These are phyloP conservation scores for Camellia lanceoleosa DNA, from an alignment of 148 eudicot genomes.

Conservation along the genomic window DNA sequence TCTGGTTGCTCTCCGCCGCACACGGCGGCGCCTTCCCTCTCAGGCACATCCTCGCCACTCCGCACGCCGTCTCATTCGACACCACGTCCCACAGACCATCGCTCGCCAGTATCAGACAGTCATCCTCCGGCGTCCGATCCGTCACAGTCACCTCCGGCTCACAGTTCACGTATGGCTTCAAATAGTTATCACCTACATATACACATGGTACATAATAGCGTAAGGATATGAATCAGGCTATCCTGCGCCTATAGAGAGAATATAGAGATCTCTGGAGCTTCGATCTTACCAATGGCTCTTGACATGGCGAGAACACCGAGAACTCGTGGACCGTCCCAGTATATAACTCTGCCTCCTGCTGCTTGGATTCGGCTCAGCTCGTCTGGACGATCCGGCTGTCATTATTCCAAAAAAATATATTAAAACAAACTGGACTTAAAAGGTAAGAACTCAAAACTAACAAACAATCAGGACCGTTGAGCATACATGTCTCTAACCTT, in stretches of 20 bases:
- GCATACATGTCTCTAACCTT: conserved; percentile 36
- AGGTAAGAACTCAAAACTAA: neutral
- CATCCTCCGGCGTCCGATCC: conserved; percentile 60
- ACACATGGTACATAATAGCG: neutral
- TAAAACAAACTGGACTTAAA: neutral
- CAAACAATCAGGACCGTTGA: neutral
- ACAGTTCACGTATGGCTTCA: conserved; percentile 75
- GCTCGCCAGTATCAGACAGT: conserved; percentile 70
- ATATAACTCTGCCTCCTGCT: conserved; percentile 75
- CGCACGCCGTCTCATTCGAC: conserved; percentile 74
- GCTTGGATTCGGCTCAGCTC: conserved; percentile 69
- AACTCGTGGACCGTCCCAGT: conserved; percentile 72
- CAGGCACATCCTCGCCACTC: conserved; percentile 63
- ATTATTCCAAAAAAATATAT: neutral
- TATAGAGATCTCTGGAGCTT: neutral
- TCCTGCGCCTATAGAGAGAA: neutral
- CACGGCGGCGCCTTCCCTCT: conserved; percentile 31
- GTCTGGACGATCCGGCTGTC: conserved; percentile 83
- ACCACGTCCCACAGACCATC: conserved; percentile 92
- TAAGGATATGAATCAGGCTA: neutral
- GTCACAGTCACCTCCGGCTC: conserved; percentile 74
- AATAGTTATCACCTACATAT: conserved; percentile 66
- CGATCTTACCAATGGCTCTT: conserved; percentile 72
- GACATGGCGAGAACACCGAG: conserved; percentile 87
- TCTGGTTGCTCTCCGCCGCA: neutral